Evolutionary conservation across 257 asterid species (phyloP).

Genomic region (Apocynum venetum): DNA sequence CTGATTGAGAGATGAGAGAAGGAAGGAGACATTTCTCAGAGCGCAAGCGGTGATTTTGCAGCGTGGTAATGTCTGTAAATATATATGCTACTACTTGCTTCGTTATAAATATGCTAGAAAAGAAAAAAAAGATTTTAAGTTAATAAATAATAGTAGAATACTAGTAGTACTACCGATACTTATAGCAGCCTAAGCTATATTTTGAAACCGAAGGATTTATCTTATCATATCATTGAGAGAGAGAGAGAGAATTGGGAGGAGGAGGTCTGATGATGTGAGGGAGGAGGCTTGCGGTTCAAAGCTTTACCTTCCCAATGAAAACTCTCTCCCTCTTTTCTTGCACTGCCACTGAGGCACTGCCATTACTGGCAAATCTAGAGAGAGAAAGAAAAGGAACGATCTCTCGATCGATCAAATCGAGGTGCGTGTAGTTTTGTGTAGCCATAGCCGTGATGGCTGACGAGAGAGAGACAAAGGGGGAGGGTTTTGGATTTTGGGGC

Average conservation of each 20-base stretch:
- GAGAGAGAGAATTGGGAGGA: not conserved
- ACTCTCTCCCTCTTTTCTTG: constrained; percentile 58
- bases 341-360: constrained; percentile 76
- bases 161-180: no score
- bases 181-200: no score
- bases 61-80: not conserved
- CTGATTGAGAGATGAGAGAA: not conserved
- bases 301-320: constrained; percentile 94
- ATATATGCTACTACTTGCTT: no score
- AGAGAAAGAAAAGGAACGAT: constrained; percentile 12
- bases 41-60: constrained; percentile 27
- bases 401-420: constrained; percentile 38
- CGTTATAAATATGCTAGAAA: no score
- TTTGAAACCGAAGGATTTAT: no score
- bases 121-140: no score
- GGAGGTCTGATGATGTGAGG: constrained; percentile 1
- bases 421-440: constrained; percentile 25
- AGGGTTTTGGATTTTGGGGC: constrained; percentile 20
- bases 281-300: constrained; percentile 23
- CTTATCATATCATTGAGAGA: not conserved
- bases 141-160: no score
- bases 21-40: constrained; percentile 9
- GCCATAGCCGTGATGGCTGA: constrained; percentile 21
- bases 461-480: constrained; percentile 5
- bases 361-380: constrained; percentile 50